Evolutionary conservation across 2,329 filamentous ascomycete species (phyloP), one percentile per base, ranked within the genome.

Genomic region (Dothiorella sarmentorum): DNA sequence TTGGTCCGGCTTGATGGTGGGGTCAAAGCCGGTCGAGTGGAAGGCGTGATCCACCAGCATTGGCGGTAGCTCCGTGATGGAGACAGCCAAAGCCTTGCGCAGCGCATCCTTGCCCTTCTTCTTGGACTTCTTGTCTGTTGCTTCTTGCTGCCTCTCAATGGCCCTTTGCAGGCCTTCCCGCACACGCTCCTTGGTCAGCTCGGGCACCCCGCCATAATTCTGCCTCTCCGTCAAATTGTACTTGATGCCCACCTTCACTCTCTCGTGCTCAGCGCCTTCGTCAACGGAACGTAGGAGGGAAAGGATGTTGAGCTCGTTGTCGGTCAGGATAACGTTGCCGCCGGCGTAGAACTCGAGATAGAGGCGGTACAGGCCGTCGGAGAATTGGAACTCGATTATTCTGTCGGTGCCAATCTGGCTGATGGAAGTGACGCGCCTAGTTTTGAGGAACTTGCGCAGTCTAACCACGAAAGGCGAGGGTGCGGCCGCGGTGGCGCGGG

Each of bases 271-370:
- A 53, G 89, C 87, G 2, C 88, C 89, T 66, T 91, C 89, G 4
- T 85, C 78, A 1, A 97, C 93, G 63, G 88, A 87, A 58, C 94
- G 85, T 64, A 94, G 78, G 18, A 99, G 76, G 0, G 89, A 85
- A 33, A 97, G 72, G 58, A 97, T 92, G 62, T 88, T 94, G 55
- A 92, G 78, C 22, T 95, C 87, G 52, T 81, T 82, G 69, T 97
- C 91, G 2, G 94, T 96, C 56, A 99, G 80, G 61, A 99, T 90
- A 61, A 99, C 87, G 70, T 99, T 99, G 44, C 94, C 94, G 55
- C 90, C 89, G 1, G 94, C 93, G 71, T 96, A 99, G 76, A 99
- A 99, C 75, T 99, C 94, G 26, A 99, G 78, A 70, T 91, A 97
- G 20, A 99, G 74, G 40, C 88, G 82, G 70, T 95, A 97, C 65